Base-by-base conservation (phyloP, 1,284 basidiomycete species). In the Pseudozyma sp. region DNA sequence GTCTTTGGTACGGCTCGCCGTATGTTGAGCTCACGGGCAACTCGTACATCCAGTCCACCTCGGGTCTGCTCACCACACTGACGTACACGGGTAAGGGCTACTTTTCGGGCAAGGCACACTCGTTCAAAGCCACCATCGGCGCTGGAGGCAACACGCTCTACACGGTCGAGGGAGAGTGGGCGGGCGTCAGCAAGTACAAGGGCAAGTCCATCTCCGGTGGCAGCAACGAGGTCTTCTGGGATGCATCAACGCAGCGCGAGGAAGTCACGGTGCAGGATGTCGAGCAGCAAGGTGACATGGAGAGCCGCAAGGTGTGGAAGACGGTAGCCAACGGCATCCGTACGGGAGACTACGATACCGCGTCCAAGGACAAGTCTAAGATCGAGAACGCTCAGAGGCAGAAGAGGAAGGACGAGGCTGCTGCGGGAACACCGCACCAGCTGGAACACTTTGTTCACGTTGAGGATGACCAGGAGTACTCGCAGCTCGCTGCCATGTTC, bases 311-410 rank as follows among this genome's bases (percentile, higher is more conserved):
- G 79, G 87, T 97, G 64, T 99, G 97, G 96, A 86, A 88, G 77
- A 88, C 88, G 11, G 95, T 97, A 30, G 91, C 95, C 30, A 91
- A 92, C 82, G 96, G 96, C 24, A 99, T 99, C 73, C 87, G 92
- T 54, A 90, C 90, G 53, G 92, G 93, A 24, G 92, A 98, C 84
- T 98, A 94, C 83, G 96, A 98, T 53, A 85, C 88, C n/a, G 96
- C 97, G 4, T 92, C 91, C 77, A 87, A 86, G 80, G 95, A 95
- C 85, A 99, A 99, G 90, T 89, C 88, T 43, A 88, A 90, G 85
- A 95, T 99, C 68, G 96, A 98, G 92, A 97, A 97, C 78, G 92
- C 95, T 49, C 94, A 97, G 86, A 88, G 96, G 63, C 92, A 95
- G 85, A 88, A 90, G 85, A 88, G 96, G 77, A 91, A 90, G 84